Base-by-base conservation (phyloP, 2,329 filamentous ascomycete species). In the Myriosclerotinia curreyana region DNA sequence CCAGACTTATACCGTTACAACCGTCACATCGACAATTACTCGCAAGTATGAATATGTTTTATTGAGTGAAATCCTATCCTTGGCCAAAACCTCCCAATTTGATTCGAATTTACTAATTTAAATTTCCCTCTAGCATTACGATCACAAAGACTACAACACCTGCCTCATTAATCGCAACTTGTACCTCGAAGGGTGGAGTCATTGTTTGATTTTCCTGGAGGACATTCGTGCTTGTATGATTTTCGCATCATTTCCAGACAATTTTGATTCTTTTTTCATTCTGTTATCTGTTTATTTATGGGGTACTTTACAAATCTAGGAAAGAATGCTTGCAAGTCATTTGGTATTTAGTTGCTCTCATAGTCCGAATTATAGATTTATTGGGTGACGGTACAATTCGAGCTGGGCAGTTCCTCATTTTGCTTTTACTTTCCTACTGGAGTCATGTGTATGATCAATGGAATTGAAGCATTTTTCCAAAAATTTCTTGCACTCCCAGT, bases 71-170 rank as follows among this genome's bases (percentile, higher is more conserved):
- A 9, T 42, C 1, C 42, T 15, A 36, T 36, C 25, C 5, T 36
- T 14, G 6, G n/a, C 25, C 22, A 15, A 14, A 31, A 3, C 25
- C 34, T 25, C 61, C 34, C 17, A 3, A 3, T 50, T 51, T 48
- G 6, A 36, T 50, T 22, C 25, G 20, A 44, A 22, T 31, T n/a
- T 17, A n/a, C 48, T 59, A 42, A 42, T 9, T 14, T 40, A 7
- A 25, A 4, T 6, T 36, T 48, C 22, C 34, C 14, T 22, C 36
- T 63, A 63, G 61, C 34, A 36, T 63, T 46, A 63, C 53, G 0
- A 59, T 63, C 25, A 63, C 61, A 34, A 59, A 50, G 34, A 59
- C 61, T 17, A 36, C 61, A 17, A 63, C 53, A 11, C 61, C 61
- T 17, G n/a, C 61, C 36, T 59, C 52, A 22, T 44, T 59, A 9